Evolutionary conservation across 306 rosid species (phyloP).

Genomic region (Cicer pinnatifidum): DNA sequence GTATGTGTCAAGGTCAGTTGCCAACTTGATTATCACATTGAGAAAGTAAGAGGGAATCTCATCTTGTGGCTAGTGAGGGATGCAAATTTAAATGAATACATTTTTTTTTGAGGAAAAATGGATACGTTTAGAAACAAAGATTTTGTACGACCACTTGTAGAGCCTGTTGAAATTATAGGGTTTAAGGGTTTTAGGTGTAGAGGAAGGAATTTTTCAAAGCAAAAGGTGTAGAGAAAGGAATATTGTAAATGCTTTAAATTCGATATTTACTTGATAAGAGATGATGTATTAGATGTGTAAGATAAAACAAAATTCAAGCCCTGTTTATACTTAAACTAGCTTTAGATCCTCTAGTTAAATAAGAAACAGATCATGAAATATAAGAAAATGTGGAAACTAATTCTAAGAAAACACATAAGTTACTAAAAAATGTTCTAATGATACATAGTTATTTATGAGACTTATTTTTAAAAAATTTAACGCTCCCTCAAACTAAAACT

Average conservation of each 20-base stretch:
- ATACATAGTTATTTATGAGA: not conserved
- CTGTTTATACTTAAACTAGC: not conserved
- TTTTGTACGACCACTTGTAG: not conserved
- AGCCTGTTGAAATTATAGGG: not conserved
- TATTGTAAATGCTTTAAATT: not conserved
- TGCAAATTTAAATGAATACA: constrained; percentile 22
- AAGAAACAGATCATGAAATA: not conserved
- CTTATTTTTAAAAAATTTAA: not conserved
- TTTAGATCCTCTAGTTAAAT: not conserved
- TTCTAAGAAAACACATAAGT: not conserved
- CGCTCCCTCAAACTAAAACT: not conserved
- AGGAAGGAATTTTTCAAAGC: not conserved
- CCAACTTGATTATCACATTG: constrained; percentile 17
- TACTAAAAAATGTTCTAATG: not conserved
- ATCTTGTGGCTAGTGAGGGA: constrained; percentile 16
- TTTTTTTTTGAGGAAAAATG: not conserved
- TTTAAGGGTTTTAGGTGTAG: constrained; percentile 9
- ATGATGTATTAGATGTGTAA: not conserved
- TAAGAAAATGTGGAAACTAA: not conserved
- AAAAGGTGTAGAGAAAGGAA: not conserved
- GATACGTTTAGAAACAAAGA: not conserved
- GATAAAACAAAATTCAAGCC: not conserved
- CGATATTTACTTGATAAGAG: not conserved
- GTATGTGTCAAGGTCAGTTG: constrained; percentile 1
- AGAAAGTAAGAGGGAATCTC: constrained; percentile 32